phyloP scores from a whole-genome alignment of 192 early-diverging fungal genomes.

The Linnemannia schmuckeri region DNA sequence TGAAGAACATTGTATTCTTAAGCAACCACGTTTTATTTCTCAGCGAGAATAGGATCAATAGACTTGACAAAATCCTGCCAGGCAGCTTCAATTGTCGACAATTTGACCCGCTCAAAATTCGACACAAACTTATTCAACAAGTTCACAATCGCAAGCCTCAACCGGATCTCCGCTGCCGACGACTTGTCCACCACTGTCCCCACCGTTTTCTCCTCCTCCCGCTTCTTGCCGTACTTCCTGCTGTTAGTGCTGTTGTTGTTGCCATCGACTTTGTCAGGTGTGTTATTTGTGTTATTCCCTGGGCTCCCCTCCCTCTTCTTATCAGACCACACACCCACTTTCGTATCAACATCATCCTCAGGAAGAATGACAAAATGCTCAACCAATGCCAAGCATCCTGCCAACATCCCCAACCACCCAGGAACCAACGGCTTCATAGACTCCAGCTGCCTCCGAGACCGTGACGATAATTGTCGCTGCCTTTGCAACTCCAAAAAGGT shows the following conservation, averaged over 20 bases:
- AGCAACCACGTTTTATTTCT: no score
- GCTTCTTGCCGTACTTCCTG: background rate
- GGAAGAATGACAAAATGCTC: constrained; percentile 18
- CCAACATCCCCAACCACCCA: constrained; percentile 37
- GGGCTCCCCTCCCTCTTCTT: no score
- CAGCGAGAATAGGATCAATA: background rate
- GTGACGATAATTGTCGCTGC: constrained; percentile 34
- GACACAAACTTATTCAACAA: constrained; percentile 53
- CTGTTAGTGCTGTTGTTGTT: background rate
- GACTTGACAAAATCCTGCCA: constrained; percentile 34
- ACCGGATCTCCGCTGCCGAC: constrained; percentile 11
- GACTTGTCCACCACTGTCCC: constrained; percentile 10
- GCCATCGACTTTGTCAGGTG: background rate
- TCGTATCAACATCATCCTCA: no score
- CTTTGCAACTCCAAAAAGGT: constrained; percentile 17
- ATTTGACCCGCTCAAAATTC: constrained; percentile 37
- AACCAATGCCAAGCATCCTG: constrained; percentile 24
- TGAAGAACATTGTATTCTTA: no score
- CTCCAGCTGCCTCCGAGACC: constrained; percentile 43
- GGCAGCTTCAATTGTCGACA: constrained; percentile 22
- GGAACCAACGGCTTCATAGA: constrained; percentile 24
- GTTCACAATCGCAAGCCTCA: constrained; percentile 27
- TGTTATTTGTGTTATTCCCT: no score
- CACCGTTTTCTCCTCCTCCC: background rate
- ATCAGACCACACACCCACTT: no score